These are phyloP conservation scores for Aspergillus novoparasiticus DNA, from an alignment of 2,329 filamentous ascomycete species.

Conservation along the genomic window DNA sequence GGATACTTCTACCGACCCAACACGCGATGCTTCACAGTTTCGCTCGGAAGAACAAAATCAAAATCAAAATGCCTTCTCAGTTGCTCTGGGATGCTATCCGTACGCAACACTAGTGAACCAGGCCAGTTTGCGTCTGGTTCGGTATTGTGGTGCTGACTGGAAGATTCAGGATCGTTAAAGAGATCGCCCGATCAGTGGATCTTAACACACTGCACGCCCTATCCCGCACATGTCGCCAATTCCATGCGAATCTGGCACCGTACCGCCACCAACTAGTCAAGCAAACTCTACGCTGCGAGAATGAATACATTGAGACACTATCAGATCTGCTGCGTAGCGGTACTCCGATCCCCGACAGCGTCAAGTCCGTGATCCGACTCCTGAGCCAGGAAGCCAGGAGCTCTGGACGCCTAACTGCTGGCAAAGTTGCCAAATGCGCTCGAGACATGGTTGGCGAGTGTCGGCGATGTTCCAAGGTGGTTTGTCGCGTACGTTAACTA, in stretches of 20 bases:
- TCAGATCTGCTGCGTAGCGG: constrained; percentile 47
- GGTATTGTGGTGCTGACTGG: constrained; percentile 19
- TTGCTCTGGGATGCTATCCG: constrained; percentile 53
- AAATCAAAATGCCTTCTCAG: constrained; percentile 43
- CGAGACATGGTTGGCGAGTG: constrained; percentile 85
- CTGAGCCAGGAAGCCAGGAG: constrained; percentile 32
- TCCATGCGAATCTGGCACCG: constrained; percentile 76
- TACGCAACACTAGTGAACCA: constrained; percentile 34
- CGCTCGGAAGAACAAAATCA: constrained; percentile 14
- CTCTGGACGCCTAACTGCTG: constrained; percentile 53
- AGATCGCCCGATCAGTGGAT: constrained; percentile 77
- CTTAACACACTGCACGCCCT: constrained; percentile 84
- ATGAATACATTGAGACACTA: constrained; percentile 59
- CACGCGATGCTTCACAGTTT: background rate
- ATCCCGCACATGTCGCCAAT: constrained; percentile 77
- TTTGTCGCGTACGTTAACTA: constrained; percentile 72
- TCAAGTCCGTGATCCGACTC: constrained; percentile 34
- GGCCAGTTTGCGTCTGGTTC: constrained; percentile 14
- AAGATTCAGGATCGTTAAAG: constrained; percentile 68
- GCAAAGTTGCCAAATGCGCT: constrained; percentile 78
- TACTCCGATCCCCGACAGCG: constrained; percentile 32
- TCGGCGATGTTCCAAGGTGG: constrained; percentile 71
- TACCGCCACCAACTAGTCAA: constrained; percentile 73
- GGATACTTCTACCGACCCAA: constrained; percentile 11
- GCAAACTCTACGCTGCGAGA: constrained; percentile 77